phyloP scores from a whole-genome alignment of 306 rosid species.

The Malus sylvestris region DNA sequence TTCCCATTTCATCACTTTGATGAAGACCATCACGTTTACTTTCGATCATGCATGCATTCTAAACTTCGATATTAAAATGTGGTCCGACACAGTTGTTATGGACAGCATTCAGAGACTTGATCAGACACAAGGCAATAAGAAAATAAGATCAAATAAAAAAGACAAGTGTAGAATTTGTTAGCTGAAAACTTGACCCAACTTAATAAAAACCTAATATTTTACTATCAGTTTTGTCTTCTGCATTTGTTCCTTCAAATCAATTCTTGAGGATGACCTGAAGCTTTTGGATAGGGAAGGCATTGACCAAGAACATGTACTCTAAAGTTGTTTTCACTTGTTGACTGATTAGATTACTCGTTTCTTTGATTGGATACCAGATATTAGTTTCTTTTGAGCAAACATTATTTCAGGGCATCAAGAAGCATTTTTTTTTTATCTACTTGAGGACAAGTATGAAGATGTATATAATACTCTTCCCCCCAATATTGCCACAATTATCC shows the following conservation, averaged over 20 bases:
- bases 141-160: not conserved
- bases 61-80: not conserved
- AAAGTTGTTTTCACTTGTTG: conserved; percentile 4
- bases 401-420: not conserved
- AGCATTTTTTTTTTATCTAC: not conserved
- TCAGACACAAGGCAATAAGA: not conserved
- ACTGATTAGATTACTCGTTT: not conserved
- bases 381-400: not conserved
- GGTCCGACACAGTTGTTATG: not conserved
- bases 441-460: not conserved
- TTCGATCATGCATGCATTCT: not conserved
- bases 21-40: not conserved
- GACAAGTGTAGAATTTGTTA: not conserved
- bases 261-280: not conserved
- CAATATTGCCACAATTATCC: not conserved
- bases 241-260: not conserved
- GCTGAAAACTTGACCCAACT: not conserved
- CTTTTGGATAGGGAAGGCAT: not conserved
- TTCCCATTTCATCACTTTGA: not conserved
- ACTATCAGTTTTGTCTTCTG: not conserved
- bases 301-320: not conserved
- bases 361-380: not conserved
- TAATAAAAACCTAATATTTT: too few species aligned
- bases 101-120: not conserved
- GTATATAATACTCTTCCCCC: not conserved